Conservation (phyloP, 2,329 filamentous ascomycete species). For the Samsoniella hepiali region DNA sequence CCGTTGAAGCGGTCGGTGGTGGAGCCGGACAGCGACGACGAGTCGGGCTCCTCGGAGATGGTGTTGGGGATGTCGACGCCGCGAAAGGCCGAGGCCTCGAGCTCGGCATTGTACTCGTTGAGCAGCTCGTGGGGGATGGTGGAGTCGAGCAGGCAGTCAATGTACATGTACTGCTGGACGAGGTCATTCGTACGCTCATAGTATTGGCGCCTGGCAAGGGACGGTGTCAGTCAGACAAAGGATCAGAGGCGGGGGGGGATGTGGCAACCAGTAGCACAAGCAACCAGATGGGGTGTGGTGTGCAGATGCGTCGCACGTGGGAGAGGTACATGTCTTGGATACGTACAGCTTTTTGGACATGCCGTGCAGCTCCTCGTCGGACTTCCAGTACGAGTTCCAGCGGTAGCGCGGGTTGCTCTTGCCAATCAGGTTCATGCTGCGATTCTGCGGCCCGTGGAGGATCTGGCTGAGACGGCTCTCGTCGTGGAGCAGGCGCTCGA, state of each 20-base stretch:
- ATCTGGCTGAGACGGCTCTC: conserved; percentile 58
- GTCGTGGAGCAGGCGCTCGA: conserved; percentile 45
- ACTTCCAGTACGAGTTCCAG: conserved; percentile 86
- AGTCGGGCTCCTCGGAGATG: conserved; percentile 65
- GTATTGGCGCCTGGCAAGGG: conserved; percentile 61
- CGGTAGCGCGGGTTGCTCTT: conserved; percentile 81
- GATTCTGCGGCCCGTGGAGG: conserved; percentile 67
- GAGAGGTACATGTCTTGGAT: conserved; percentile 7
- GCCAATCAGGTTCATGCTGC: conserved; percentile 83
- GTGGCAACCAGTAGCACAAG: background rate
- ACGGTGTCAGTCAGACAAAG: conserved; percentile 9
- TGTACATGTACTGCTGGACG: conserved; percentile 89
- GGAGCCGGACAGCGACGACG: conserved; percentile 29
- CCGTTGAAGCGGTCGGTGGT: conserved; percentile 27
- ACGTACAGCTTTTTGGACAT: conserved; percentile 69
- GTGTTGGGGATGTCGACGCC: conserved; percentile 65
- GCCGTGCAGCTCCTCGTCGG: conserved; percentile 66
- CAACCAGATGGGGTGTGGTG: background rate
- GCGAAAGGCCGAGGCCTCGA: conserved; percentile 52
- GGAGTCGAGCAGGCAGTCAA: conserved; percentile 85
- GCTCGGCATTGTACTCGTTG: conserved; percentile 74
- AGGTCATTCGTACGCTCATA: conserved; percentile 87
- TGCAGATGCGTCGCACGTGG: background rate
- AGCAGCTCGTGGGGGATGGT: conserved; percentile 88
- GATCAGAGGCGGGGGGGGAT: background rate